A percentile compares a stretch with the other conserved stretches of the same genome.
phyloP scores from a whole-genome alignment of 2,329 filamentous ascomycete genomes.

The Zymoseptoria crescenta region DNA sequence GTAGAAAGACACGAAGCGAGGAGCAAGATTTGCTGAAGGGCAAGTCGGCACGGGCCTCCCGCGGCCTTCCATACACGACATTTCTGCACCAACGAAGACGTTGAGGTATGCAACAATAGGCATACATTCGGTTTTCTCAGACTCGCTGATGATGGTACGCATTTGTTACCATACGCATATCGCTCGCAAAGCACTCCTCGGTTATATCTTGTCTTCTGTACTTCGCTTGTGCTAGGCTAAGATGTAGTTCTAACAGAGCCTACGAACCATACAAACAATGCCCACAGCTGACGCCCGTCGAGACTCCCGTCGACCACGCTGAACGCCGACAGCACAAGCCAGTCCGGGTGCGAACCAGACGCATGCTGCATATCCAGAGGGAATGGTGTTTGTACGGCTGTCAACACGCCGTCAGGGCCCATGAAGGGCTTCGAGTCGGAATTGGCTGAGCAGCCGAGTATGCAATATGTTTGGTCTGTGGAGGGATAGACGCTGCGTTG shows the following conservation, averaged over 20 bases:
- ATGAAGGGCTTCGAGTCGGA: conserved; percentile 26
- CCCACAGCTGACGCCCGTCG: too few relatives aligned
- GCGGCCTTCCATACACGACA: not conserved
- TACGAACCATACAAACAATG: too few relatives aligned
- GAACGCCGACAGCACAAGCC: not conserved
- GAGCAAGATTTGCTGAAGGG: not conserved
- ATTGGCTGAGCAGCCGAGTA: conserved; percentile 23
- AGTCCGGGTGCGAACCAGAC: not conserved
- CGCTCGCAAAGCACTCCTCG: not conserved
- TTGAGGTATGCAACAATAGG: not conserved
- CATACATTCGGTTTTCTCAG: not conserved
- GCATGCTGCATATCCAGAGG: not conserved
- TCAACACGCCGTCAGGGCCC: conserved; percentile 31
- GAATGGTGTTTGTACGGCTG: conserved; percentile 22
- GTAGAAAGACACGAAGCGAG: not conserved
- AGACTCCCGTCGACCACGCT: not conserved
- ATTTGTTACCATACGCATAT: not conserved
- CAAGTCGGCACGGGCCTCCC: not conserved
- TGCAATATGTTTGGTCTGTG: conserved; percentile 32
- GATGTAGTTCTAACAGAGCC: too few relatives aligned
- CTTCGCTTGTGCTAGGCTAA: too few relatives aligned
- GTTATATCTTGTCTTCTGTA: too few relatives aligned
- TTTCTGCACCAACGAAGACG: not conserved
- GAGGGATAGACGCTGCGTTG: conserved; percentile 28
- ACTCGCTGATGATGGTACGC: not conserved